Conservation (phyloP, 2,329 filamentous ascomycete species). For the Cyclaneusma minus region DNA sequence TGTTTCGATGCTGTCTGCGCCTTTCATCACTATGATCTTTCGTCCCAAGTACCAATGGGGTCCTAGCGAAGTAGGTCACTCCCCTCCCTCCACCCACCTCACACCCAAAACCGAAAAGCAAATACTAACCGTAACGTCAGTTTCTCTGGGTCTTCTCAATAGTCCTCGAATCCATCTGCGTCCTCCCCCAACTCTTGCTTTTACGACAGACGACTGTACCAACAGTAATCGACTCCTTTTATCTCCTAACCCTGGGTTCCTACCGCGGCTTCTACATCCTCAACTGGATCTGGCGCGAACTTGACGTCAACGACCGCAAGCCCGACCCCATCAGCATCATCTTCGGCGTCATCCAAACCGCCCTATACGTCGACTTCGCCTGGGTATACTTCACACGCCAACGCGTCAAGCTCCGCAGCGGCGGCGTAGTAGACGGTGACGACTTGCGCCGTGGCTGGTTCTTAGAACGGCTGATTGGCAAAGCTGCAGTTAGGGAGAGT, state of each 20-base stretch:
- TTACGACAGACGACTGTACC: constrained; percentile 90
- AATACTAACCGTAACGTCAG: constrained; percentile 26
- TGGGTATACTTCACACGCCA: constrained; percentile 95
- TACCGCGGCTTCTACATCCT: constrained; percentile 83
- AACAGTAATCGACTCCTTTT: constrained; percentile 94
- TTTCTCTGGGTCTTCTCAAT: constrained; percentile 78
- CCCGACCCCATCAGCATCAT: constrained; percentile 63
- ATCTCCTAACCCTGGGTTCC: constrained; percentile 71
- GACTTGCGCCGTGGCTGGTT: constrained; percentile 79
- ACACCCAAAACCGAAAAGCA: background rate
- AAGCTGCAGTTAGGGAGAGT: constrained; percentile 36
- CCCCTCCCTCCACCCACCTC: constrained; percentile 1
- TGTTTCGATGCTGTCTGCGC: constrained; percentile 51
- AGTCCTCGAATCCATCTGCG: constrained; percentile 79
- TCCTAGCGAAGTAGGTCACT: constrained; percentile 32
- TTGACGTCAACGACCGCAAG: constrained; percentile 42
- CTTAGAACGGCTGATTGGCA: constrained; percentile 61
- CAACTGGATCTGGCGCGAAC: constrained; percentile 68
- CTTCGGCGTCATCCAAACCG: constrained; percentile 80
- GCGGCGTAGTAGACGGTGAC: constrained; percentile 78
- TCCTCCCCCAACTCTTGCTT: constrained; percentile 81
- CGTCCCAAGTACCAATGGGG: constrained; percentile 28
- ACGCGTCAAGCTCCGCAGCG: constrained; percentile 79
- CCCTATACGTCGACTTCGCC: constrained; percentile 83
- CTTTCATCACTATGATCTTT: constrained; percentile 59